A percentile compares a stretch with the other conserved stretches of the same genome.
These are phyloP conservation scores for Saraca asoca DNA, from an alignment of 331 rosid genomes.

Conservation along the genomic window DNA sequence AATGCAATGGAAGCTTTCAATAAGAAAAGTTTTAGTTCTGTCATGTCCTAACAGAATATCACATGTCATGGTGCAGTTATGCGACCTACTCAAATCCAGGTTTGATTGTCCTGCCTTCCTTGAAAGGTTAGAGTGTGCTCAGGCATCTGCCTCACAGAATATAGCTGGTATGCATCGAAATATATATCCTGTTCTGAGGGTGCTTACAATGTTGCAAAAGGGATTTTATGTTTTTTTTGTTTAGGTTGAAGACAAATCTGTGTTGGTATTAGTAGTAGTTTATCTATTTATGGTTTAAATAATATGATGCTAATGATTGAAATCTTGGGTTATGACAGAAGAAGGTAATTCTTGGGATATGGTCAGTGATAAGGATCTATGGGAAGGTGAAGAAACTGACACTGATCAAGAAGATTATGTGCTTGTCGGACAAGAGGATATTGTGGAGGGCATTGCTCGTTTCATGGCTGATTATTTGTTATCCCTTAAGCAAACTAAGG, in stretches of 20 bases:
- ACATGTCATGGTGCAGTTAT: slow-evolving; percentile 53
- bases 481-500: slow-evolving; percentile 78
- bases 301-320: slow-evolving; percentile 18
- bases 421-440: slow-evolving; percentile 75
- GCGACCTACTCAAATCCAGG: slow-evolving; percentile 68
- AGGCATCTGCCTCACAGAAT: slow-evolving; percentile 46
- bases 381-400: slow-evolving; percentile 54
- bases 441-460: slow-evolving; percentile 77
- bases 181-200: background rate
- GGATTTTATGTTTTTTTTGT: slow-evolving; percentile 6
- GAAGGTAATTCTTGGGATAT: slow-evolving; percentile 82
- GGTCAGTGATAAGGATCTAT: slow-evolving; percentile 63
- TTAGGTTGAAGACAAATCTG: background rate
- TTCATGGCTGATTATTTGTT: slow-evolving; percentile 80
- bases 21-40: background rate
- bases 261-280: background rate
- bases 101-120: slow-evolving; percentile 76
- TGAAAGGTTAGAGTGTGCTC: slow-evolving; percentile 62
- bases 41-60: slow-evolving; percentile 8
- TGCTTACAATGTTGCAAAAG: background rate
- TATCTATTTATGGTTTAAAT: background rate
- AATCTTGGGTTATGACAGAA: slow-evolving; percentile 44
- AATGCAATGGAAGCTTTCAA: background rate
- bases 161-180: slow-evolving; percentile 48
- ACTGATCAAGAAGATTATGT: slow-evolving; percentile 63